phyloP scores from a whole-genome alignment of 805 yeast genomes.

The Wickerhamiella brachini region DNA sequence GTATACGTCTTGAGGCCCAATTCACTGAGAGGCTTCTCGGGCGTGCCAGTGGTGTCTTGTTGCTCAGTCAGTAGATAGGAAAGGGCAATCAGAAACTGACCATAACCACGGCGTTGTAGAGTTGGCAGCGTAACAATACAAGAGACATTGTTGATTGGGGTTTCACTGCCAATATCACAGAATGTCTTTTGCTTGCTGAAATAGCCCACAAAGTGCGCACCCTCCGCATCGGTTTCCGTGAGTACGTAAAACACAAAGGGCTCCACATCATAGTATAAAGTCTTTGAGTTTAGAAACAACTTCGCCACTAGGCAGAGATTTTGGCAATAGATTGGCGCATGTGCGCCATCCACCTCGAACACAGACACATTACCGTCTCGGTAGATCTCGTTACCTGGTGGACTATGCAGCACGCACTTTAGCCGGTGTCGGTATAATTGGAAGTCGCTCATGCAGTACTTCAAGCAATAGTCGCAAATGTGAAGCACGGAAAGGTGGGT shows the following conservation, averaged over 20 bases:
- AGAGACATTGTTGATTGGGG: slow-evolving; percentile 57
- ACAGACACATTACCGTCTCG: slow-evolving; percentile 55
- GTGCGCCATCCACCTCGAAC: slow-evolving; percentile 89
- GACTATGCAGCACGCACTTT: slow-evolving; percentile 59
- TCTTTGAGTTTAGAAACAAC: slow-evolving; percentile 77
- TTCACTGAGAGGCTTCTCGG: slow-evolving; percentile 87
- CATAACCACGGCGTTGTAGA: slow-evolving; percentile 79
- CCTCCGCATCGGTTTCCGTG: slow-evolving; percentile 45
- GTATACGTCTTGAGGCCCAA: slow-evolving; percentile 76
- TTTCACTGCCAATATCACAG: slow-evolving; percentile 1
- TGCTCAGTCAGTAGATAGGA: slow-evolving; percentile 65
- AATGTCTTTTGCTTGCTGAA: slow-evolving; percentile 66
- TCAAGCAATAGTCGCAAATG: slow-evolving; percentile 74
- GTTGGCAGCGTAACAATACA: slow-evolving; percentile 85
- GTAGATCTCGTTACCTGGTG: slow-evolving; percentile 89
- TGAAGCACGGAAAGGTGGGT: slow-evolving; percentile 47
- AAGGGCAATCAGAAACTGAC: slow-evolving; percentile 76
- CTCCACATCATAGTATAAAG: slow-evolving; percentile 87
- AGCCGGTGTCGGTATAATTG: slow-evolving; percentile 54
- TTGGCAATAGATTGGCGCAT: slow-evolving; percentile 70
- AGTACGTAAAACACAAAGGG: slow-evolving; percentile 84
- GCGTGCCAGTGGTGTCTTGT: slow-evolving; percentile 77
- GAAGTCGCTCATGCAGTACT: slow-evolving; percentile 59
- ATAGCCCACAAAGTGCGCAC: slow-evolving; percentile 80
- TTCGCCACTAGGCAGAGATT: slow-evolving; percentile 83